Conservation (phyloP, 2,329 filamentous ascomycete species). For the Hypoxylon sp. region DNA sequence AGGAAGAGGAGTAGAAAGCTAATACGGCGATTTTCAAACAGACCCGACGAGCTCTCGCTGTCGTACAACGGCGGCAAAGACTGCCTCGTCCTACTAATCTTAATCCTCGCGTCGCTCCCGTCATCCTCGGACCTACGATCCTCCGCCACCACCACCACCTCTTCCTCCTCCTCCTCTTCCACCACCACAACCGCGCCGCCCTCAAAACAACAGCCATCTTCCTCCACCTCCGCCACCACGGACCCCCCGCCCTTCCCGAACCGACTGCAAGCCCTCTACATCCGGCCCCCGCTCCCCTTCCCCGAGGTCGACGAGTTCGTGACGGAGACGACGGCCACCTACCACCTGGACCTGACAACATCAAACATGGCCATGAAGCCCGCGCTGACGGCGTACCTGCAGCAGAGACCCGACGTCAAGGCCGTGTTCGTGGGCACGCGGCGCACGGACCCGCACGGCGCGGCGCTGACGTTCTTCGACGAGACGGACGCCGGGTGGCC, state of each 20-base stretch:
- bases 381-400: conserved; percentile 82
- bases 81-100: conserved; percentile 89
- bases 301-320: conserved; percentile 89
- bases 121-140: conserved; percentile 50
- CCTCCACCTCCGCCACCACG: conserved; percentile 9
- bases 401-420: conserved; percentile 71
- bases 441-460: conserved; percentile 91
- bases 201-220: conserved; percentile 48
- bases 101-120: conserved; percentile 78
- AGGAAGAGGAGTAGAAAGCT: conserved; percentile 9
- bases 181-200: conserved; percentile 46
- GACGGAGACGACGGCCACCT: conserved; percentile 69
- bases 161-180: conserved; percentile 16
- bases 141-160: conserved; percentile 46
- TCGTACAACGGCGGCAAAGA: conserved; percentile 99
- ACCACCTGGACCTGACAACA: conserved; percentile 80
- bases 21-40: conserved; percentile 51
- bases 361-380: conserved; percentile 84
- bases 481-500: conserved; percentile 92
- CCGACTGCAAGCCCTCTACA: conserved; percentile 84
- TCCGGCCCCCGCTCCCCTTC: conserved; percentile 87
- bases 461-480: conserved; percentile 82
- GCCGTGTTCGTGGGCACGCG: conserved; percentile 90
- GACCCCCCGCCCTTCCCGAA: conserved; percentile 52
- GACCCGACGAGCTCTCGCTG: conserved; percentile 81